phyloP scores from a whole-genome alignment of 208 protist species.

The Tritrichomonas musculus region DNA sequence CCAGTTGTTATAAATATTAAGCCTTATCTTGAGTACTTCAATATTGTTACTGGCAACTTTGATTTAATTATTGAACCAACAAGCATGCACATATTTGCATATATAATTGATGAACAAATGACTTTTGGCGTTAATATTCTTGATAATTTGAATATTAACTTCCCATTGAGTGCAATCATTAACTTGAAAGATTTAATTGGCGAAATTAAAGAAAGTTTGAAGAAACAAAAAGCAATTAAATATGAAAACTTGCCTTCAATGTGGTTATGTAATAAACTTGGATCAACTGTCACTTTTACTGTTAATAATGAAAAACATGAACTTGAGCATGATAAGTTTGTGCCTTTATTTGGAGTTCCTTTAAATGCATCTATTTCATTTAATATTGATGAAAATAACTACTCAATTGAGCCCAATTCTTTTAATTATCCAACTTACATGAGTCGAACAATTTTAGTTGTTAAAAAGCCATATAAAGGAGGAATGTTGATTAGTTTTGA shows the following conservation, averaged over 20 bases:
- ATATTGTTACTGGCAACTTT: background rate
- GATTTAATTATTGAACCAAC: slow-evolving; percentile 10
- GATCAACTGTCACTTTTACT: background rate
- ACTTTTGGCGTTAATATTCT: background rate
- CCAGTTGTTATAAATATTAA: background rate
- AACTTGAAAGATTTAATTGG: background rate
- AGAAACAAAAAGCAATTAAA: background rate
- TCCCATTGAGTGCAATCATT: background rate
- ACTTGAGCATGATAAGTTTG: background rate
- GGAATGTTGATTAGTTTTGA: background rate
- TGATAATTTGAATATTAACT: background rate
- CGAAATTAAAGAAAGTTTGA: background rate
- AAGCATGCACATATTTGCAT: background rate
- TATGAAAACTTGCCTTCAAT: background rate
- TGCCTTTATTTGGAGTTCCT: background rate
- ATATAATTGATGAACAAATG: background rate
- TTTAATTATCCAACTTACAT: background rate
- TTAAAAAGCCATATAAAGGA: slow-evolving; percentile 17
- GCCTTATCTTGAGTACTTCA: background rate
- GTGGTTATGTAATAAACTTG: background rate
- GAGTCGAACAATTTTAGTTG: background rate
- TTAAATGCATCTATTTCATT: background rate
- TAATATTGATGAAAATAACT: background rate
- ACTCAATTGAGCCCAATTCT: background rate
- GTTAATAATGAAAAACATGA: background rate